A percentile compares a stretch with the other conserved stretches of the same genome.
Conservation (phyloP, 495 filamentous ascomycete genomes). For the Aspergillus baeticus region DNA sequence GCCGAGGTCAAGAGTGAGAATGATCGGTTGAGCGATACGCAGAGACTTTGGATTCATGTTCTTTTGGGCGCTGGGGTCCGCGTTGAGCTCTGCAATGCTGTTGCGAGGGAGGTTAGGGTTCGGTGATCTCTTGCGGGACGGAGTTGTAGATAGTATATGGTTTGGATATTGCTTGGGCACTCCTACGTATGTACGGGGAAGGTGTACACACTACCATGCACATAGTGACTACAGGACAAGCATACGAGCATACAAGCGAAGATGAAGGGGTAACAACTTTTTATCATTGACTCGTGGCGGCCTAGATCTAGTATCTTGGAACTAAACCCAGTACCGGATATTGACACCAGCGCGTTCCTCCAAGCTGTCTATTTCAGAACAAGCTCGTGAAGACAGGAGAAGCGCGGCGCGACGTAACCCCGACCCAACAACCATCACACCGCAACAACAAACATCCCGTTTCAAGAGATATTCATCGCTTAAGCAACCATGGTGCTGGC, state of each 20-base stretch:
- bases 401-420: background rate
- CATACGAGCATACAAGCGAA: background rate
- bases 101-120: conserved; percentile 66
- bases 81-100: conserved; percentile 87
- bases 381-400: background rate
- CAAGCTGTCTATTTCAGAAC: background rate
- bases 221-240: too few relatives aligned
- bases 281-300: conserved; percentile 4
- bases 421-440: conserved; percentile 6
- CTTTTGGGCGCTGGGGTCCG: conserved; percentile 76
- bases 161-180: background rate
- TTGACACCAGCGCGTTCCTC: background rate
- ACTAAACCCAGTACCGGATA: background rate
- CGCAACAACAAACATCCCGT: conserved; percentile 8
- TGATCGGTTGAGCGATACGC: conserved; percentile 93
- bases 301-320: background rate
- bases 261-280: background rate
- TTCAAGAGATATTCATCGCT: conserved; percentile 14
- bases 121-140: background rate
- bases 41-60: conserved; percentile 95
- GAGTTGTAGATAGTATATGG: background rate
- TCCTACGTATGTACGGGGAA: background rate
- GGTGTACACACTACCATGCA: too few relatives aligned
- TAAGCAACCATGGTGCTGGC: conserved; percentile 57
- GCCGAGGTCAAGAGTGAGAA: conserved; percentile 93